Conservation (phyloP, 495 filamentous ascomycete genomes). For the Aspergillus affinis region DNA sequence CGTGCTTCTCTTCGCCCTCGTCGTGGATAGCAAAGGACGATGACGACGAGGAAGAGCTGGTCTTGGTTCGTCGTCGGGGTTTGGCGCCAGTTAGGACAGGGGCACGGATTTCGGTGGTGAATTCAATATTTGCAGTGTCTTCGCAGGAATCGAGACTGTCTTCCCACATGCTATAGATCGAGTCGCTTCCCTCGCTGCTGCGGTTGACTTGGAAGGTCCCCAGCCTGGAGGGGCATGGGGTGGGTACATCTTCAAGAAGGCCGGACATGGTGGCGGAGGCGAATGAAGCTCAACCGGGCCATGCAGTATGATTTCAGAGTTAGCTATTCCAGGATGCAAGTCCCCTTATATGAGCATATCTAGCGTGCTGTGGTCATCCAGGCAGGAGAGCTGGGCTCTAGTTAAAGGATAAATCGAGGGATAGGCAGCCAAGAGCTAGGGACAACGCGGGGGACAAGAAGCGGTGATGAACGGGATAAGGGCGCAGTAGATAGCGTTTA, state of each 20-base stretch:
- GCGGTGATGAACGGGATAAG: neutral
- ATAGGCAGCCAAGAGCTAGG: slow-evolving; percentile 12
- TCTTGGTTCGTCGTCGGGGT: slow-evolving; percentile 31
- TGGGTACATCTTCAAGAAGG: slow-evolving; percentile 24
- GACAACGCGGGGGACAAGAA: slow-evolving; percentile 8
- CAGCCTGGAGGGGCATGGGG: slow-evolving; percentile 31
- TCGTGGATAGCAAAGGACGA: slow-evolving; percentile 38
- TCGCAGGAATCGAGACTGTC: slow-evolving; percentile 24
- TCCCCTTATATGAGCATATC: slow-evolving; percentile 2
- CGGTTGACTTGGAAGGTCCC: slow-evolving; percentile 19
- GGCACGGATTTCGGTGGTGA: slow-evolving; percentile 36
- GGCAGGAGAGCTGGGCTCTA: neutral
- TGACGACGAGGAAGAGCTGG: slow-evolving; percentile 19
- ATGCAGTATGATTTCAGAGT: neutral
- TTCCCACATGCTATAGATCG: slow-evolving; percentile 28
- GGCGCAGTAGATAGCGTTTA: neutral
- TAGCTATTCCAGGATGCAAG: neutral
- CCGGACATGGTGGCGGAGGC: slow-evolving; percentile 27
- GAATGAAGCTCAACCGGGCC: neutral
- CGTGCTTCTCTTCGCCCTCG: slow-evolving; percentile 22
- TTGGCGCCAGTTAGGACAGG: slow-evolving; percentile 30
- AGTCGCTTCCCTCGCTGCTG: slow-evolving; percentile 19
- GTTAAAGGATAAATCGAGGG: slow-evolving; percentile 6
- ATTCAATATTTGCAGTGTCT: slow-evolving; percentile 36
- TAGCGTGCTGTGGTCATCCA: neutral